Evolutionary conservation across 345 rosid genomes (phyloP).

Genomic region (Aurinia saxatilis): DNA sequence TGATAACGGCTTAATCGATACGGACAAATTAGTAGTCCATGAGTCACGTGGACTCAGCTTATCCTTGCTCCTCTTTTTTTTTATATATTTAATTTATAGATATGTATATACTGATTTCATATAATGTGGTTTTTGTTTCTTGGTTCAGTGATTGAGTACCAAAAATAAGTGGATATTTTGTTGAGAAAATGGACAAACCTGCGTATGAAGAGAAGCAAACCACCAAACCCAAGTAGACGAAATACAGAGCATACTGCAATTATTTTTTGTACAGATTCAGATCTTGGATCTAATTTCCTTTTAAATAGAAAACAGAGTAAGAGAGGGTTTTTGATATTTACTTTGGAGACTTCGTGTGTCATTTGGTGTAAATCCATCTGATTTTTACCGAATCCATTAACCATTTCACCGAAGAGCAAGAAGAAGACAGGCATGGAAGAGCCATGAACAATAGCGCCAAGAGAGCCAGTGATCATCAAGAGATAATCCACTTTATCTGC

Average conservation of each 20-base stretch:
- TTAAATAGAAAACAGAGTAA: too few species aligned
- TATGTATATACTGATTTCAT: too few species aligned
- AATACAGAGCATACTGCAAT: slow-evolving; percentile 82
- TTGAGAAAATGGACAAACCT: slow-evolving; percentile 39
- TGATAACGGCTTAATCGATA: slow-evolving; percentile 22
- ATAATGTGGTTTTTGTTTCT: not conserved
- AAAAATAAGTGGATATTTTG: not conserved
- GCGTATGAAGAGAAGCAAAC: slow-evolving; percentile 97
- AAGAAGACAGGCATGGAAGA: slow-evolving; percentile 98
- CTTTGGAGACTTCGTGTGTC: slow-evolving; percentile 95
- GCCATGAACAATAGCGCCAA: slow-evolving; percentile 91
- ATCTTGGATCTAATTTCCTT: slow-evolving; percentile 41
- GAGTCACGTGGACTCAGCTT: slow-evolving; percentile 52
- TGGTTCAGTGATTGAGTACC: not conserved
- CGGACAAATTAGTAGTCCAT: slow-evolving; percentile 33
- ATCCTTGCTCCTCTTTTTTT: slow-evolving; percentile 5
- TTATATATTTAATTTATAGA: not conserved
- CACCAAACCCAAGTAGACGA: slow-evolving; percentile 89
- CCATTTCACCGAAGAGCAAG: slow-evolving; percentile 95
- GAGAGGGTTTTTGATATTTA: not conserved
- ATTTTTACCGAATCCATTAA: slow-evolving; percentile 95
- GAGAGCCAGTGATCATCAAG: slow-evolving; percentile 69
- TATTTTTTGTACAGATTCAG: too few species aligned
- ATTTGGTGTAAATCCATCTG: slow-evolving; percentile 80
- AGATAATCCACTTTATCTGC: slow-evolving; percentile 84